Evolutionary conservation across 2,329 filamentous ascomycete species (phyloP).

Genomic region (Aspergillus felis): DNA sequence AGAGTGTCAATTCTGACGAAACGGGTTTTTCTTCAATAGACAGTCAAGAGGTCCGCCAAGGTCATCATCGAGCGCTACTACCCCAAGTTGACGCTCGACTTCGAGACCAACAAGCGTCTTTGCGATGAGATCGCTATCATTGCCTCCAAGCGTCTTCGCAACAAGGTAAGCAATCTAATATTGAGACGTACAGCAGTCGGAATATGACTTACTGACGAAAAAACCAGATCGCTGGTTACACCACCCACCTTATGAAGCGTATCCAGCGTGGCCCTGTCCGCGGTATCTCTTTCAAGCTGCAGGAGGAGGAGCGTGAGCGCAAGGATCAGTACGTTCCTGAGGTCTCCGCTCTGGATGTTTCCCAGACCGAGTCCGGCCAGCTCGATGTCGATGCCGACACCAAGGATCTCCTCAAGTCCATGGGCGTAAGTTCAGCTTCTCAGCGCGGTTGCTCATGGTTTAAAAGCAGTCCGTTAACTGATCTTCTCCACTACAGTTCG

Average conservation of each 20-base stretch:
- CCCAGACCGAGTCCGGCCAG: constrained; percentile 84
- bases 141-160: constrained; percentile 96
- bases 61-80: constrained; percentile 99
- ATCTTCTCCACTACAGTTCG: constrained; percentile 65
- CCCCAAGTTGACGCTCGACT: constrained; percentile 97
- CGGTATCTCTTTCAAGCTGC: constrained; percentile 99
- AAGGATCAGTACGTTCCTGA: constrained; percentile 99
- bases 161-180: constrained; percentile 66
- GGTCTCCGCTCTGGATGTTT: constrained; percentile 97
- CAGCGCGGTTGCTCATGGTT: neutral
- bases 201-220: constrained; percentile 1
- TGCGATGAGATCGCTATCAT: constrained; percentile 99
- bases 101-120: constrained; percentile 99
- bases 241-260: constrained; percentile 99
- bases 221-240: constrained; percentile 88
- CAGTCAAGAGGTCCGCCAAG: constrained; percentile 88
- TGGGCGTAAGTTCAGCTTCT: constrained; percentile 71
- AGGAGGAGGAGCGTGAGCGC: constrained; percentile 99
- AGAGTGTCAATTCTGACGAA: neutral
- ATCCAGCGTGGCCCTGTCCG: constrained; percentile 99
- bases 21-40: constrained; percentile 38
- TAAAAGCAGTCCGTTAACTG: neutral
- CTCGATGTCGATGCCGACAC: constrained; percentile 96
- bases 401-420: constrained; percentile 97
- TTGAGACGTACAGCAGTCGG: neutral